These are phyloP conservation scores for Hyparrhenia diplandra DNA, from an alignment of 176 grass and related monocot species.

Conservation along the genomic window DNA sequence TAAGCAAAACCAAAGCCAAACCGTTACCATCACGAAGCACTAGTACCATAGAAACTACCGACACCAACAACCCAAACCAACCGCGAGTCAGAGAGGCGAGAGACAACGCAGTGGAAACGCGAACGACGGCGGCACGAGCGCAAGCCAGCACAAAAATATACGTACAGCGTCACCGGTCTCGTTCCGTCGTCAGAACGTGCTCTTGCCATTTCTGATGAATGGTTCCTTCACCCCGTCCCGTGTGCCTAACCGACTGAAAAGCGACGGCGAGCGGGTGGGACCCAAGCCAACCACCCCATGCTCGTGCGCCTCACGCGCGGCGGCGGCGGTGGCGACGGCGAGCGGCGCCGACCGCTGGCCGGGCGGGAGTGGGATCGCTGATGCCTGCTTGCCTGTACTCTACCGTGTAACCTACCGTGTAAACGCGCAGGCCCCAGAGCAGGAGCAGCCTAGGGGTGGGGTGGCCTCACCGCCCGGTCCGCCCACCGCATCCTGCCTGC, in stretches of 20 bases:
- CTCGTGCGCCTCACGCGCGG: background rate
- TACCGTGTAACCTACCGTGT: background rate
- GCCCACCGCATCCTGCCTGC: background rate
- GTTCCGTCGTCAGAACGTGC: background rate
- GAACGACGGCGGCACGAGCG: too few relatives aligned
- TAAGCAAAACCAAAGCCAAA: background rate
- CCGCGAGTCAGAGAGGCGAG: background rate
- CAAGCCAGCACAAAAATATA: background rate
- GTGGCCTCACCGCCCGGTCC: background rate
- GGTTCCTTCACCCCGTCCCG: too few relatives aligned
- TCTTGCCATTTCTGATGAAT: background rate
- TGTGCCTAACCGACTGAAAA: too few relatives aligned
- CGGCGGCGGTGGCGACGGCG: background rate
- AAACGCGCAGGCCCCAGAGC: background rate
- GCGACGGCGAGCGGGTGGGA: background rate
- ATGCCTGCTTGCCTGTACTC: too few relatives aligned
- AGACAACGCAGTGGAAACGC: background rate
- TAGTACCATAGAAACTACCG: background rate
- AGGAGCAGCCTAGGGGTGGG: background rate
- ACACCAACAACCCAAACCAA: background rate
- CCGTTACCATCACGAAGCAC: background rate
- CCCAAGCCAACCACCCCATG: background rate
- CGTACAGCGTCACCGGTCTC: background rate
- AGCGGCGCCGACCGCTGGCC: background rate
- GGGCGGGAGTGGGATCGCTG: background rate